Conservation (phyloP, 257 asterid genomes). For the Solanum appendiculatum region DNA sequence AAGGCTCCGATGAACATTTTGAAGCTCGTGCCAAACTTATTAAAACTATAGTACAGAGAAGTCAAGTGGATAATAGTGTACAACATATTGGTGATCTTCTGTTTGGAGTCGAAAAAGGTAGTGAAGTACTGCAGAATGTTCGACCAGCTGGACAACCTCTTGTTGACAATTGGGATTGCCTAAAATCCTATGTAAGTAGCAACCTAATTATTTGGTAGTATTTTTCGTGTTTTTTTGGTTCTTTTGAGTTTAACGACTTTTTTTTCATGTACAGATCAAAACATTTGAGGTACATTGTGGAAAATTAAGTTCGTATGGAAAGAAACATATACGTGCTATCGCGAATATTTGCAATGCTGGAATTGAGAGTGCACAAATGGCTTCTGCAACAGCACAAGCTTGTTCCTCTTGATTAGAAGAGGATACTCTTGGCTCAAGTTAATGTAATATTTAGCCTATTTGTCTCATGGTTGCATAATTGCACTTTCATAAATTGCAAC, state of each 20-base stretch:
- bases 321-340: slow-evolving; percentile 83
- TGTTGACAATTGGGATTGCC: slow-evolving; percentile 33
- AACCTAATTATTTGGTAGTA: not conserved
- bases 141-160: slow-evolving; percentile 57
- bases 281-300: slow-evolving; percentile 77
- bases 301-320: slow-evolving; percentile 77
- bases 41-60: slow-evolving; percentile 56
- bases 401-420: slow-evolving; percentile 17
- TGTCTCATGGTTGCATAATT: not conserved
- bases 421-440: slow-evolving; percentile 1
- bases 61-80: slow-evolving; percentile 62
- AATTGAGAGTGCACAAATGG: slow-evolving; percentile 53
- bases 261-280: slow-evolving; percentile 27
- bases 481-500: not conserved
- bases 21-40: slow-evolving; percentile 68
- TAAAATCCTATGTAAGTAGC: slow-evolving; percentile 65
- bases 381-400: slow-evolving; percentile 65
- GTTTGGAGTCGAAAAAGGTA: slow-evolving; percentile 61
- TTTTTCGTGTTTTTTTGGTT: not conserved
- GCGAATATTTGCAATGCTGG: slow-evolving; percentile 93
- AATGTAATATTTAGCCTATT: not conserved
- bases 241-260: not conserved
- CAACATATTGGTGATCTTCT: slow-evolving; percentile 64
- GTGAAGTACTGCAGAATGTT: slow-evolving; percentile 33
- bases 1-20: slow-evolving; percentile 52